A percentile compares a stretch with the other conserved stretches of the same genome.
Conservation (phyloP, 108 stramenopile genomes). For the Cyclotella sp. region DNA sequence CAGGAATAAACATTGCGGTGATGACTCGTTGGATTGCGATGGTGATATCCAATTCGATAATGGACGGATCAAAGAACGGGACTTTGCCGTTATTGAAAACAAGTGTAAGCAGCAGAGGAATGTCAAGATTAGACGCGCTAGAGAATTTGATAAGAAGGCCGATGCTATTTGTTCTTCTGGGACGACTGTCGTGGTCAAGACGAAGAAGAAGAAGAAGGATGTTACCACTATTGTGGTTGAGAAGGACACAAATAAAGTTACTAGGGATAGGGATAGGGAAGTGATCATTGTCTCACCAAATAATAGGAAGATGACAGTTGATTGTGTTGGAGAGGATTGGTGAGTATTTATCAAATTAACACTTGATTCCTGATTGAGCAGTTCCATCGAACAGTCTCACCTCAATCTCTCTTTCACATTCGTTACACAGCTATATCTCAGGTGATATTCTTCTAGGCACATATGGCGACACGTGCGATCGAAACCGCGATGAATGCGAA, state of each 20-base stretch:
- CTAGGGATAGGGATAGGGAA: slow-evolving; percentile 22
- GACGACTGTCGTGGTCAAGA: slow-evolving; percentile 17
- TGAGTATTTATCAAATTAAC: not conserved
- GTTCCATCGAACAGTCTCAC: not conserved
- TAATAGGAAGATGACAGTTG: not conserved
- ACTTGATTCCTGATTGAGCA: not conserved
- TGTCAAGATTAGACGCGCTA: slow-evolving; percentile 21
- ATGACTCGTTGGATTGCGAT: not conserved
- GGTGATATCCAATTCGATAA: slow-evolving; percentile 12
- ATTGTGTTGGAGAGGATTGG: slow-evolving; percentile 28
- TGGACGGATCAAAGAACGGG: slow-evolving; percentile 6
- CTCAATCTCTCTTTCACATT: not conserved
- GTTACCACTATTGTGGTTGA: not conserved
- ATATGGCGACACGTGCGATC: slow-evolving; percentile 13
- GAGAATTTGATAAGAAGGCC: not conserved
- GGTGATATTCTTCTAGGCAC: slow-evolving; percentile 20
- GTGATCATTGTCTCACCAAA: slow-evolving; percentile 9
- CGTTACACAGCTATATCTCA: not conserved
- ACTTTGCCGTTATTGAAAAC: slow-evolving; percentile 7
- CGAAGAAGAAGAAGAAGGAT: not conserved
- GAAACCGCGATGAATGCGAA: not conserved
- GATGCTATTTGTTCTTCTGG: slow-evolving; percentile 11
- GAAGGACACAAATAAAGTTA: slow-evolving; percentile 6
- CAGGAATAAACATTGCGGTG: not conserved
- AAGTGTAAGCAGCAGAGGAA: slow-evolving; percentile 27